These are phyloP conservation scores for Sporisorium scitamineum DNA, from an alignment of 1,284 basidiomycete species.

Conservation along the genomic window DNA sequence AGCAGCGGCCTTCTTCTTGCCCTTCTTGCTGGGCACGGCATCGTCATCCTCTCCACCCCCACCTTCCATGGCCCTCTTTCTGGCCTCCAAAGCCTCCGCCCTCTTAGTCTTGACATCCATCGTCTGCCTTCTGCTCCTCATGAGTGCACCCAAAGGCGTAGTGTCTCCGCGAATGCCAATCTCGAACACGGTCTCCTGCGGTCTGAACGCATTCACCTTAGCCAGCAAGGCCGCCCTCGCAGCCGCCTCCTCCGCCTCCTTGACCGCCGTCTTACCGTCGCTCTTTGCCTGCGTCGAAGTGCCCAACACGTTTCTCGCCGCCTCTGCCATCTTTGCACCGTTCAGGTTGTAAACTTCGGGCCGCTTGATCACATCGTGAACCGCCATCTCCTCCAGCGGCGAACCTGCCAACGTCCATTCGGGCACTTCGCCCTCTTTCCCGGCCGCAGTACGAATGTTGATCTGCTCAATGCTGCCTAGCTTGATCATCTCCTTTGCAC, in stretches of 20 bases:
- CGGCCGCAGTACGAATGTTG: constrained; percentile 39
- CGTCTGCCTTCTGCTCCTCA: constrained; percentile 88
- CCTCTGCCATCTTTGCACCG: constrained; percentile 19
- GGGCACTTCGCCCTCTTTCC: constrained; percentile 33
- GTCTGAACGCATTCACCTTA: constrained; percentile 84
- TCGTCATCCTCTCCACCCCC: constrained; percentile 21
- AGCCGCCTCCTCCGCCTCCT: constrained; percentile 72
- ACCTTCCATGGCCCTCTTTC: constrained; percentile 62
- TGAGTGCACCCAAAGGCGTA: constrained; percentile 72
- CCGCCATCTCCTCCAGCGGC: constrained; percentile 76
- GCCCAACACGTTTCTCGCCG: constrained; percentile 16
- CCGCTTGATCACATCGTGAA: constrained; percentile 76
- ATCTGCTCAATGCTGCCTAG: constrained; percentile 57
- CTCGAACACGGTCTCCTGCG: constrained; percentile 92
- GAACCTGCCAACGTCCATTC: constrained; percentile 76
- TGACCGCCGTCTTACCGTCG: constrained; percentile 20
- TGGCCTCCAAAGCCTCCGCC: constrained; percentile 46
- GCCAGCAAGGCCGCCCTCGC: constrained; percentile 78
- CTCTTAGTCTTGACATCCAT: constrained; percentile 75
- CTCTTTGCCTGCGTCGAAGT: constrained; percentile 2
- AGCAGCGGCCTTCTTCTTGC: constrained; percentile 48
- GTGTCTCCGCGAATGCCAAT: constrained; percentile 80
- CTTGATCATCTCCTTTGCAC: constrained; percentile 88
- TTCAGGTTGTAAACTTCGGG: constrained; percentile 55
- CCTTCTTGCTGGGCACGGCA: constrained; percentile 2